Conservation (phyloP, 2,329 filamentous ascomycete genomes). For the Nothomitra cinnamomea region DNA sequence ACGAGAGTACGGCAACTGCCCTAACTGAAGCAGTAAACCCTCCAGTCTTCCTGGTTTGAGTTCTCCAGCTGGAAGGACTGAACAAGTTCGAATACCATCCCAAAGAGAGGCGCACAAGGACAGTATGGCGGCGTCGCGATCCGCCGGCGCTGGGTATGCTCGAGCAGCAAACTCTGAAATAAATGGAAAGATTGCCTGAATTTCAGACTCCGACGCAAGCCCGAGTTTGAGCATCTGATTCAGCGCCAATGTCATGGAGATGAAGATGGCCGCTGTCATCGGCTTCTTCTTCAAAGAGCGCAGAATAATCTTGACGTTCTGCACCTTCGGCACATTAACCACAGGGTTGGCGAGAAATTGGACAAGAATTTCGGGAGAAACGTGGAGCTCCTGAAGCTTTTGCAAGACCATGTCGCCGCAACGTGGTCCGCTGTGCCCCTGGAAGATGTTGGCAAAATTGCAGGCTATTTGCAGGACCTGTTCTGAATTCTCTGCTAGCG, state of each 20-base stretch:
- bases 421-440: background rate
- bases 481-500: background rate
- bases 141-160: background rate
- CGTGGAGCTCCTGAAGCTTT: background rate
- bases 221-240: background rate
- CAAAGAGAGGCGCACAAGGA: background rate
- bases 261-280: background rate
- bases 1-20: background rate
- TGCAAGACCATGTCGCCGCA: background rate
- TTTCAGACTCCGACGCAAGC: background rate
- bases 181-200: background rate
- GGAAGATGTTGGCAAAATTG: background rate
- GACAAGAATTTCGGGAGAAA: background rate
- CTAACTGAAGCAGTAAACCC: background rate
- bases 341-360: slow-evolving; percentile 1
- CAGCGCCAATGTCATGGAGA: background rate
- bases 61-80: background rate
- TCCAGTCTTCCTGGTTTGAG: background rate
- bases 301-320: background rate
- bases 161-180: background rate
- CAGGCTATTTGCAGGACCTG: background rate
- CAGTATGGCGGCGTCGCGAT: background rate
- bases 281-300: background rate
- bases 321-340: background rate
- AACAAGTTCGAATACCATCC: background rate